Evolutionary conservation across 345 rosid genomes (phyloP).

Genomic region (Linum usitatissimum): DNA sequence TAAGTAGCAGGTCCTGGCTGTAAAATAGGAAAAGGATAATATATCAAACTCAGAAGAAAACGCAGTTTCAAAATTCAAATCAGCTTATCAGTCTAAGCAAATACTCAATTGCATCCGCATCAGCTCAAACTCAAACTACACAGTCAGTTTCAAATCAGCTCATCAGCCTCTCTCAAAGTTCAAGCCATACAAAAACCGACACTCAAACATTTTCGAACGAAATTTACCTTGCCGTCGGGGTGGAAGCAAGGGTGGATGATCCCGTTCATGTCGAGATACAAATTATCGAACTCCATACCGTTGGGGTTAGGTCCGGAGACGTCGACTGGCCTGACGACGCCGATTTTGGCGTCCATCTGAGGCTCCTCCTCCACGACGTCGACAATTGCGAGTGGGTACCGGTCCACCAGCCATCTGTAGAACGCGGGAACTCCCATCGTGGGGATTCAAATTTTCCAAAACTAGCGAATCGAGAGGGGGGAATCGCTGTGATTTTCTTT

Average conservation of each 20-base stretch:
- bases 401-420: conserved; percentile 91
- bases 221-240: conserved; percentile 79
- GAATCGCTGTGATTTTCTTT: no score
- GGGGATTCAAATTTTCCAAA: background rate
- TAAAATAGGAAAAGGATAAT: conserved; percentile 10
- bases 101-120: background rate
- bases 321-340: conserved; percentile 38
- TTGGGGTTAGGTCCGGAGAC: conserved; percentile 82
- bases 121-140: background rate
- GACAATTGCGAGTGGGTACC: conserved; percentile 65
- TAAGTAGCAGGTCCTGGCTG: conserved; percentile 90
- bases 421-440: conserved; percentile 97
- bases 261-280: conserved; percentile 93
- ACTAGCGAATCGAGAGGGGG: no score
- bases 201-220: background rate
- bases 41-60: no score
- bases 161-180: background rate
- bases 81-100: no score
- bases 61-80: no score
- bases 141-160: background rate
- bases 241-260: conserved; percentile 96
- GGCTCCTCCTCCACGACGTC: conserved; percentile 84
- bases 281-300: conserved; percentile 74
- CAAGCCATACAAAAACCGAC: background rate
- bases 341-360: conserved; percentile 22